A percentile compares a stretch with the other conserved stretches of the same genome.
Conservation (phyloP, 257 asterid genomes). For the Petrea volubilis region DNA sequence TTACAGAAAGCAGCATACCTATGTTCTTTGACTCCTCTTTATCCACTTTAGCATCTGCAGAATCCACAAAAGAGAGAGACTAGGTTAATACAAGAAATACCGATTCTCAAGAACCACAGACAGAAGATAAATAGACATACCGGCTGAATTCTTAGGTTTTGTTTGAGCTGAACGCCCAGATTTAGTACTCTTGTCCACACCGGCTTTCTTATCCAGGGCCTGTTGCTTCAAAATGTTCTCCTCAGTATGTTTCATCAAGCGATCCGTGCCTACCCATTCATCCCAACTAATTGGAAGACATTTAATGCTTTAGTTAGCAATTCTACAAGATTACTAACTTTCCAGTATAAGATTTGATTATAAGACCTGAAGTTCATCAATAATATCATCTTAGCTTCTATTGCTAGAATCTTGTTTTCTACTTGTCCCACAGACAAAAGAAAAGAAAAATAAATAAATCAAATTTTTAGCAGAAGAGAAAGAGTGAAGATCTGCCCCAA, state of each 20-base stretch:
- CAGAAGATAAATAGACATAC: slow-evolving; percentile 35
- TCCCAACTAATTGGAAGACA: slow-evolving; percentile 80
- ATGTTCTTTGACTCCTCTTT: slow-evolving; percentile 59
- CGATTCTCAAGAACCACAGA: slow-evolving; percentile 4
- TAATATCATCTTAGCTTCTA: slow-evolving; percentile 15
- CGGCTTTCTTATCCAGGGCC: slow-evolving; percentile 80
- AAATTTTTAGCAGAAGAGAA: neutral
- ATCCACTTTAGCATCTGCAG: slow-evolving; percentile 62
- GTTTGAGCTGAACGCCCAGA: slow-evolving; percentile 76
- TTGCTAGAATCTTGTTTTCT: neutral
- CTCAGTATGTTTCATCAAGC: slow-evolving; percentile 78
- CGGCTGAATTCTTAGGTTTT: slow-evolving; percentile 77
- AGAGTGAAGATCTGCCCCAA: neutral
- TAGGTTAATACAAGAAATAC: slow-evolving; percentile 15
- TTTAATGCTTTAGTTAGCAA: slow-evolving; percentile 29
- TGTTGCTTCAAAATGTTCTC: slow-evolving; percentile 79
- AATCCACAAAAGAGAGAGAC: slow-evolving; percentile 27
- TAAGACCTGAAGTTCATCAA: neutral
- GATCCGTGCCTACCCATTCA: slow-evolving; percentile 91
- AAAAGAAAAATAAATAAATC: neutral
- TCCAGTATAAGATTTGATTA: neutral
- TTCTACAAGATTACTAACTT: slow-evolving; percentile 14
- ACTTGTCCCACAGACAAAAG: neutral
- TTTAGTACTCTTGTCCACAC: slow-evolving; percentile 64
- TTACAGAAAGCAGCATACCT: slow-evolving; percentile 42